Evolutionary conservation across 1,284 basidiomycete genomes (phyloP), one percentile per base, ranked within the genome.

Genomic region (Laetiporus sulphureus): DNA sequence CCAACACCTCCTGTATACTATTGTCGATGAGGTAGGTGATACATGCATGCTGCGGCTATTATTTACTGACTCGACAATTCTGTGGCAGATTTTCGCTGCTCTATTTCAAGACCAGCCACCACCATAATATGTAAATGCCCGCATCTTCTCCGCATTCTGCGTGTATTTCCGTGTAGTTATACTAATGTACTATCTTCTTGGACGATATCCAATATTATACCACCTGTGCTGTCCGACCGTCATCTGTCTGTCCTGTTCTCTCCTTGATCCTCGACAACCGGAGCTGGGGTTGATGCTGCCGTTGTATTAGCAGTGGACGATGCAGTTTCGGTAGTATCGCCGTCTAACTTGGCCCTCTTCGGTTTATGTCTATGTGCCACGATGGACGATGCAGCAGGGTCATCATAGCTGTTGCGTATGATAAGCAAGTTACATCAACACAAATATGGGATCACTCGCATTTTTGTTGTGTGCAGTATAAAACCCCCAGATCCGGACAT

Each of bases 21-120:
- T 96, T 41, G 65, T 92, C 13, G 93, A 96, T 51, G 92, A 95
- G 73, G 89, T 92, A 52, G n/a, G n/a, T n/a, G n/a, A n/a, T n/a
- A n/a, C 45, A 53, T 48, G 18, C 10, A 20, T 0, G 5, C 2
- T 1, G 19, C 3, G 3, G 10, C 4, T 23, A 6, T 21, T 18
- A 6, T 11, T 36, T 18, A 20, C 21, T 36, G n/a, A 8, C 8
- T 29, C 25, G 25, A 29, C n/a, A 29, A 8, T 11, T 11, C 10
- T 7, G 10, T 27, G 5, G 24, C 30, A 59, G 57, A 45, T 58
- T 11, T 59, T 59, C 23, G 40, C 53, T 33, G 55, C 53, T 4
- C 38, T 59, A 16, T 59, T 59, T 38, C 37, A 54, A 6, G 56
- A 57, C 23, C 15, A 39, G 12, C 19, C 37, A 20, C 47, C 31